phyloP scores from a whole-genome alignment of 352 stramenopile genomes.

The Pythium brachiatum region DNA sequence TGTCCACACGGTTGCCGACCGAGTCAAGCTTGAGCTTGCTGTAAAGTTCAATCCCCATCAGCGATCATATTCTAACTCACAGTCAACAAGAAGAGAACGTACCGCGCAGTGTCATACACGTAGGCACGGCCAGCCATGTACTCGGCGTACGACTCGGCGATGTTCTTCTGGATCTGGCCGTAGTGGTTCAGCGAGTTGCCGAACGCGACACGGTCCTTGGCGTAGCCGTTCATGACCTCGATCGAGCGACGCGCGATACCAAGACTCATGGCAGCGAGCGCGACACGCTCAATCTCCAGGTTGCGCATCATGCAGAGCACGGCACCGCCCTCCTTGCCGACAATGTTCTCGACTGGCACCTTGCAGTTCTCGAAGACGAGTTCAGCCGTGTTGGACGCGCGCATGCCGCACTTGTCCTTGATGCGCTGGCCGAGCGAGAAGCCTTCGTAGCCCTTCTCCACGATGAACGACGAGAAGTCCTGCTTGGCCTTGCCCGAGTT shows the following conservation, averaged over 20 bases:
- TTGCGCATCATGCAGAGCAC: slow-evolving; percentile 95
- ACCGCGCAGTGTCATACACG: slow-evolving; percentile 95
- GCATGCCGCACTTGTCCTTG: slow-evolving; percentile 98
- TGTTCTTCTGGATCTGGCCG: slow-evolving; percentile 95
- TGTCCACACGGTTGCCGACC: slow-evolving; percentile 96
- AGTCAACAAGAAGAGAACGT: slow-evolving; percentile 1
- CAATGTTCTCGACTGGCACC: slow-evolving; percentile 91
- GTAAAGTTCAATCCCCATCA: not conserved
- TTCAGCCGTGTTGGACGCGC: slow-evolving; percentile 96
- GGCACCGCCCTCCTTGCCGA: slow-evolving; percentile 77
- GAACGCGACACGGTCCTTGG: slow-evolving; percentile 95
- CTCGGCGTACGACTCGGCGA: slow-evolving; percentile 98
- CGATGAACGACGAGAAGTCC: slow-evolving; percentile 97
- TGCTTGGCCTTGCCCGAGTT: slow-evolving; percentile 75
- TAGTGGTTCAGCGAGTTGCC: slow-evolving; percentile 90
- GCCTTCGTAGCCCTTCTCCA: slow-evolving; percentile 96
- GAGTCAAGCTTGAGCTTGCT: slow-evolving; percentile 94
- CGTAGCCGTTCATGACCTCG: slow-evolving; percentile 96
- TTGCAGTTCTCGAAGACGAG: slow-evolving; percentile 98
- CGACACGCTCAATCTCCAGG: slow-evolving; percentile 98
- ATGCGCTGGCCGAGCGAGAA: slow-evolving; percentile 98
- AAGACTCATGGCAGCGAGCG: slow-evolving; percentile 95
- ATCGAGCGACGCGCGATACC: slow-evolving; percentile 96
- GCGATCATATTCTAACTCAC: not conserved
- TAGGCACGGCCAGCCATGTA: slow-evolving; percentile 97